Evolutionary conservation across 352 stramenopile species (phyloP), one percentile per base, ranked within the genome.

Genomic region (Phytophthora pinifolia): DNA sequence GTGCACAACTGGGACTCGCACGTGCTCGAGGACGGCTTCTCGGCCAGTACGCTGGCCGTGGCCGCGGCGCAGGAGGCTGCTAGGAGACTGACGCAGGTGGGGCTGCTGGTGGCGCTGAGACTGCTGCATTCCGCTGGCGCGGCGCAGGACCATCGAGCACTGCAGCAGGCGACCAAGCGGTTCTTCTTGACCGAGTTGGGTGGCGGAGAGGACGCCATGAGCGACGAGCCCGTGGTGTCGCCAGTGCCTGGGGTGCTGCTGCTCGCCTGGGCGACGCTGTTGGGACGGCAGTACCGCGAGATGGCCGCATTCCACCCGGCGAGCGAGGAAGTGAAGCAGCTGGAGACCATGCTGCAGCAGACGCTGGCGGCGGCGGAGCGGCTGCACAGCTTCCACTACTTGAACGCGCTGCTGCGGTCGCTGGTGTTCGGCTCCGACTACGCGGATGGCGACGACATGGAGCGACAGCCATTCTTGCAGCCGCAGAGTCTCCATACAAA

Each of bases 381-480:
- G 9, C 46, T 66, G 5, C 67, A 73, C 17, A 76, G 75, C 18
- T 88, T 89, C 46, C 77, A 87, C 37, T 76, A 74, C 43, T 49
- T 88, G 8, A 74, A 86, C 13, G 52, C 61, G 6, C 44, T 86
- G 14, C 42, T 89, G n/a, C 64, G 59, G 1, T 61, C 64, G 8
- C 65, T 86, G 15, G 58, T 76, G 33, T 79, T 83, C 36, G 29
- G 37, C 14, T 68, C 65, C 22, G 58, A 70, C 15, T 52, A 65
- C 17, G 38, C 25, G 6, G 56, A 67, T 17, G 46, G 44, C 15
- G 55, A 73, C n/a, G 36, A 38, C 2, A 13, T 25, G 6, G 39
- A n/a, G 22, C 37, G 37, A 3, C 50, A 65, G 18, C 46, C 70
- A 14, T 58, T 76, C n/a, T 57, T 79, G 38, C 44, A 69, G 14